phyloP scores from a whole-genome alignment of 2,329 filamentous ascomycete species.

The Emergomyces orientalis region DNA sequence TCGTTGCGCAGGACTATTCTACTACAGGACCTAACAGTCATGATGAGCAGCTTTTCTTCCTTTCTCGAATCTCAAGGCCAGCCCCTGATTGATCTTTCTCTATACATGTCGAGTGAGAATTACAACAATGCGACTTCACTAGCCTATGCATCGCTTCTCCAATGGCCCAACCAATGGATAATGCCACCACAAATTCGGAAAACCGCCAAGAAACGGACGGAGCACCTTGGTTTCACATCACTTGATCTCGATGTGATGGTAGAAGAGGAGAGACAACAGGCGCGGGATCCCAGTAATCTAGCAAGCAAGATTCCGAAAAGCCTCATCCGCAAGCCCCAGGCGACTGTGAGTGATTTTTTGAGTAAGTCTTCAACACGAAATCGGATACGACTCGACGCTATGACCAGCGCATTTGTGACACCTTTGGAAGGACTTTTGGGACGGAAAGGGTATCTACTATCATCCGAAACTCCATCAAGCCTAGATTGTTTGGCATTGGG shows the following conservation, averaged over 20 bases:
- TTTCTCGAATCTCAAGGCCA: slow-evolving; percentile 68
- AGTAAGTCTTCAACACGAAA: slow-evolving; percentile 59
- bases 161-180: slow-evolving; percentile 82
- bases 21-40: not conserved
- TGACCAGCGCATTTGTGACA: slow-evolving; percentile 61
- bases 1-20: not conserved
- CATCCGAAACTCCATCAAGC: slow-evolving; percentile 45
- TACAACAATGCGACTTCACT: slow-evolving; percentile 69
- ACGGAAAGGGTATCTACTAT: slow-evolving; percentile 48
- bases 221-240: slow-evolving; percentile 58
- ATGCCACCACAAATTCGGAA: slow-evolving; percentile 64
- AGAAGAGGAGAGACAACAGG: slow-evolving; percentile 27
- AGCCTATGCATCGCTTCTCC: slow-evolving; percentile 68
- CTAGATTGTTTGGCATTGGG: slow-evolving; percentile 74
- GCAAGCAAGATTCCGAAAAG: slow-evolving; percentile 37
- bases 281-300: slow-evolving; percentile 32
- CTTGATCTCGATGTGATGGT: slow-evolving; percentile 51
- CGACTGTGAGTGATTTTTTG: slow-evolving; percentile 53
- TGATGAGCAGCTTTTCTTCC: slow-evolving; percentile 40
- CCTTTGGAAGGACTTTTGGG: slow-evolving; percentile 58
- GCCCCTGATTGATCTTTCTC: slow-evolving; percentile 70
- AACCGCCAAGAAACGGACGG: slow-evolving; percentile 60
- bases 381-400: slow-evolving; percentile 64
- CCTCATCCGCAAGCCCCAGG: slow-evolving; percentile 47
- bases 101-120: slow-evolving; percentile 85